Percentiles rank a stretch among this genome's conserved stretches.
phyloP scores from a whole-genome alignment of 768 basidiomycete genomes.

The Suillus cothurnatus region DNA sequence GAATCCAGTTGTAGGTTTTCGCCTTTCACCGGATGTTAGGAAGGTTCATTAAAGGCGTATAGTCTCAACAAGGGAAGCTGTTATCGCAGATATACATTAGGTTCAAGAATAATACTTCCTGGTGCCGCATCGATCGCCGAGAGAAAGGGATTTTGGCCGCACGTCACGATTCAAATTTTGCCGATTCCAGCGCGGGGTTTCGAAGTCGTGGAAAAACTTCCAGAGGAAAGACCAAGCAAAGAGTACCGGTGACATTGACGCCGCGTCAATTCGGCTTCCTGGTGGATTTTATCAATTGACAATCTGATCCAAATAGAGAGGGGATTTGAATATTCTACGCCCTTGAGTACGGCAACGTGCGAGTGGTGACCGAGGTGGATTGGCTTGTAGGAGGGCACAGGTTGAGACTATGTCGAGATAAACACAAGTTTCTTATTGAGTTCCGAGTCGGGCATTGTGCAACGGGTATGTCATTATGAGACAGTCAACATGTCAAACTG shows the following conservation, averaged over 20 bases:
- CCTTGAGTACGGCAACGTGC: not conserved
- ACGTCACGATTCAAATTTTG: not conserved
- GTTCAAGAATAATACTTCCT: not conserved
- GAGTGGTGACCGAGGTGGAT: not conserved
- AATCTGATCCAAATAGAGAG: not conserved
- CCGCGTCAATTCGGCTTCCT: not conserved
- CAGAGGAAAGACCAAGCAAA: not conserved
- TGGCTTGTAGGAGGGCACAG: not conserved
- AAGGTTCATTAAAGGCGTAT: not conserved
- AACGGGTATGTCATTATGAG: not conserved
- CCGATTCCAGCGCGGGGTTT: slow-evolving; percentile 7
- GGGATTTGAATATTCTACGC: not conserved
- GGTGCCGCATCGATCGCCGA: not conserved
- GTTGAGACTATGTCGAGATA: not conserved
- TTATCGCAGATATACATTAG: not conserved
- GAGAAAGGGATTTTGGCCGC: not conserved
- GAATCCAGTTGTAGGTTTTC: not conserved
- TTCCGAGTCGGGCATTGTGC: not conserved
- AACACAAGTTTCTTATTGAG: too few species aligned
- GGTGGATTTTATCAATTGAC: not conserved
- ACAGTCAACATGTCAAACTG: not conserved
- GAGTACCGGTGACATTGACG: not conserved
- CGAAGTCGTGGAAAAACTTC: slow-evolving; percentile 5
- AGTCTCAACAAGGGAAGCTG: not conserved
- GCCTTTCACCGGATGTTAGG: not conserved